phyloP scores from a whole-genome alignment of 192 early-diverging fungal genomes.

The Dissophora ornata region DNA sequence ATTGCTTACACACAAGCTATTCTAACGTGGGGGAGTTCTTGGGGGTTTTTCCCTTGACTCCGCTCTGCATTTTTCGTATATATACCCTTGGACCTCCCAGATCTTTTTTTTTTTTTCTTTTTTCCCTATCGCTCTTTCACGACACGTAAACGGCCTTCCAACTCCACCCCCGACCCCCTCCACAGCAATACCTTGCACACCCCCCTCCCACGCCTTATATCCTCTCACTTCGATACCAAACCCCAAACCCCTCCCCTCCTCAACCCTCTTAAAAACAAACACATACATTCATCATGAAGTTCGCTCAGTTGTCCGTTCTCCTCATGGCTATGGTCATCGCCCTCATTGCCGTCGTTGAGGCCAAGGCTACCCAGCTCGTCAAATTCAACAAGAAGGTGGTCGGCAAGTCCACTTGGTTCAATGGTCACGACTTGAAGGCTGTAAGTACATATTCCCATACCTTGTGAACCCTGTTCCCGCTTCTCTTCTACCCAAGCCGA shows the following conservation, averaged over 20 bases:
- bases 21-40: too few species aligned
- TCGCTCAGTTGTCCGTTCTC: constrained; percentile 36
- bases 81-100: neutral
- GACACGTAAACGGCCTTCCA: constrained; percentile 41
- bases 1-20: too few species aligned
- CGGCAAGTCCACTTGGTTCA: constrained; percentile 47
- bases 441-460: constrained; percentile 24
- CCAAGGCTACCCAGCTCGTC: constrained; percentile 22
- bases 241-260: neutral
- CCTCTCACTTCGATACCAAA: neutral
- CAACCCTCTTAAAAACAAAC: neutral
- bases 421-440: constrained; percentile 34
- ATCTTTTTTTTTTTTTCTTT: constrained; percentile 2
- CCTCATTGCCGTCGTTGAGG: constrained; percentile 34
- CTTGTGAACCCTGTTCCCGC: neutral
- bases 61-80: neutral
- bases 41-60: neutral
- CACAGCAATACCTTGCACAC: constrained; percentile 38
- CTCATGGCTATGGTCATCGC: constrained; percentile 30
- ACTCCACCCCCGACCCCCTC: constrained; percentile 18
- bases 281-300: constrained; percentile 36
- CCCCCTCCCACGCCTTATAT: neutral
- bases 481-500: too few species aligned
- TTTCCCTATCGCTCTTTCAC: constrained; percentile 37
- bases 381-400: constrained; percentile 13